Percentiles rank a stretch among this genome's conserved stretches.
Evolutionary conservation across 2,329 filamentous ascomycete species (phyloP).

Genomic region (Aspergillus fijiensis): DNA sequence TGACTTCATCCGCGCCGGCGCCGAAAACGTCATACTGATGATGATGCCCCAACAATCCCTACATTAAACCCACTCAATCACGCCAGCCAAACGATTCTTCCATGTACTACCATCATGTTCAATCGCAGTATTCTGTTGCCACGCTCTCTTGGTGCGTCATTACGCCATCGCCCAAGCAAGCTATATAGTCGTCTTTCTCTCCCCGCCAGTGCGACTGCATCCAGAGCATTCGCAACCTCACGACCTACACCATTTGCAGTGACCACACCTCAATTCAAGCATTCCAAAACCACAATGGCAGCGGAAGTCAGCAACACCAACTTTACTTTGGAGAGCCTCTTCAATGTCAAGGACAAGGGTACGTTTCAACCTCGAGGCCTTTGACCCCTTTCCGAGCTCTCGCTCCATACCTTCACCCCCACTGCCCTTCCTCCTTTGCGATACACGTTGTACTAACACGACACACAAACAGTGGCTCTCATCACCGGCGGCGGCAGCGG

Average conservation of each 20-base stretch:
- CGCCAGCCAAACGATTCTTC: background rate
- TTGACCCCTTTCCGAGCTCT: background rate
- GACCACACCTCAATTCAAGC: background rate
- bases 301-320: conserved; percentile 42
- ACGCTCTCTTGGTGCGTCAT: background rate
- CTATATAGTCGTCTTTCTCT: background rate
- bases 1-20: conserved; percentile 1
- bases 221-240: background rate
- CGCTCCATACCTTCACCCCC: conserved; percentile 3
- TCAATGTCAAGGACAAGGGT: conserved; percentile 53
- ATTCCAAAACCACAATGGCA: conserved; percentile 17
- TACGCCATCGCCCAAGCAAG: background rate
- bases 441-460: no score
- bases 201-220: background rate
- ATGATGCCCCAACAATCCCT: background rate
- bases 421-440: no score
- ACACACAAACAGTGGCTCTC: conserved; percentile 47
- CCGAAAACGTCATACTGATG: conserved; percentile 18
- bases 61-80: background rate
- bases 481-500: conserved; percentile 64
- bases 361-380: background rate
- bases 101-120: background rate
- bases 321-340: conserved; percentile 54
- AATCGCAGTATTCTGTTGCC: background rate
- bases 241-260: background rate